Conservation (phyloP, 495 filamentous ascomycete genomes). For the Neurospora sp. region DNA sequence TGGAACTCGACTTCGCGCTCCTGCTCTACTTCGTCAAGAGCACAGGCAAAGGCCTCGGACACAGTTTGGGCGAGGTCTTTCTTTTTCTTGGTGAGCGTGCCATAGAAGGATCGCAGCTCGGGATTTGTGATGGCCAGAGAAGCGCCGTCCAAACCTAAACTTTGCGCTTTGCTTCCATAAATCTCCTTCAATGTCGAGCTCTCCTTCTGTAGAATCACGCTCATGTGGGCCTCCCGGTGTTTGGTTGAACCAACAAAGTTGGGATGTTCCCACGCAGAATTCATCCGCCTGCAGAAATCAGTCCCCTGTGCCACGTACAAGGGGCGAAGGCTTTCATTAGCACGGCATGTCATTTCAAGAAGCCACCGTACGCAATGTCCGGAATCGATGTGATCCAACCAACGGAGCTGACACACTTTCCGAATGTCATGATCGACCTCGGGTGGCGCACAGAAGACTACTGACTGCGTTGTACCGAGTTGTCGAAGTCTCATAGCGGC, state of each 20-base stretch:
- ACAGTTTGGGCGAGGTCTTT: slow-evolving; percentile 17
- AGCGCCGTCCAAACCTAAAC: not conserved
- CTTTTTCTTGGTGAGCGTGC: not conserved
- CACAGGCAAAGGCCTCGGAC: not conserved
- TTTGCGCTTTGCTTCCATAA: not conserved
- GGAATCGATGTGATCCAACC: slow-evolving; percentile 21
- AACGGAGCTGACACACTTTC: slow-evolving; percentile 16
- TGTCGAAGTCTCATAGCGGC: slow-evolving; percentile 18
- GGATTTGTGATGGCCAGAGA: not conserved
- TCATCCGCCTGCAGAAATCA: slow-evolving; percentile 38
- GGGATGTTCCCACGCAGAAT: not conserved
- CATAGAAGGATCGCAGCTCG: not conserved
- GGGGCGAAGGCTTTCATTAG: slow-evolving; percentile 39
- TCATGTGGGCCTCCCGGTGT: not conserved
- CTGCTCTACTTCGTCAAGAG: slow-evolving; percentile 41
- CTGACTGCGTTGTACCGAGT: slow-evolving; percentile 18
- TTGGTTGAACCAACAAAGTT: not conserved
- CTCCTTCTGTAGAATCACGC: not conserved
- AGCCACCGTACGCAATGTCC: slow-evolving; percentile 46
- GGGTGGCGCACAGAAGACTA: slow-evolving; percentile 26
- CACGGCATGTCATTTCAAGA: slow-evolving; percentile 47
- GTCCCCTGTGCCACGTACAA: slow-evolving; percentile 45
- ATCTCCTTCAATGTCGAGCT: not conserved
- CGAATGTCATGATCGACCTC: slow-evolving; percentile 37
- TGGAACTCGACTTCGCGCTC: slow-evolving; percentile 33